Evolutionary conservation across 2,329 filamentous ascomycete species (phyloP).

Genomic region (Scytalidium sp.): DNA sequence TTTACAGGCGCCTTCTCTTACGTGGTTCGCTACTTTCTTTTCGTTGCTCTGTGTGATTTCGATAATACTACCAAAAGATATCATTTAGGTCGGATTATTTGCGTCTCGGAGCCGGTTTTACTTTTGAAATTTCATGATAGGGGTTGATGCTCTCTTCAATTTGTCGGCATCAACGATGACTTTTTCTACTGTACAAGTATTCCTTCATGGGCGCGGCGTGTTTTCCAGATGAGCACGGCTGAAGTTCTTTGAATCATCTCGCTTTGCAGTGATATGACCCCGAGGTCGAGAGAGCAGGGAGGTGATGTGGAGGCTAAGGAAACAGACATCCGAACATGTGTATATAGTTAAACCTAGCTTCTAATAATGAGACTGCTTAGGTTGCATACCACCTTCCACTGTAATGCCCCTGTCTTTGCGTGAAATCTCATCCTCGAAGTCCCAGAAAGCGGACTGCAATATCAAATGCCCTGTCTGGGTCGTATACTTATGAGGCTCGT

Average conservation of each 20-base stretch:
- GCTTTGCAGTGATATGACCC: too few species aligned
- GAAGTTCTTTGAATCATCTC: too few species aligned
- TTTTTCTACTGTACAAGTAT: too few species aligned
- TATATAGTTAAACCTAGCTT: not conserved
- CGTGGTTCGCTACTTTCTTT: not conserved
- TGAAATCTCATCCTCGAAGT: too few species aligned
- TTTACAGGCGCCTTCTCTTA: not conserved
- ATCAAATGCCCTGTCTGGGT: too few species aligned
- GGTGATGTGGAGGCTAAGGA: not conserved
- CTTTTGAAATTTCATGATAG: not conserved
- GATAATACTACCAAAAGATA: not conserved
- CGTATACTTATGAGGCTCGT: too few species aligned
- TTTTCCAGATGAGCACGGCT: too few species aligned
- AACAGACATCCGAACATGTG: not conserved
- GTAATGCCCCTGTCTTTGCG: not conserved
- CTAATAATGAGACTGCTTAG: not conserved
- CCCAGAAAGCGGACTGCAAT: too few species aligned
- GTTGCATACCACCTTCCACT: not conserved
- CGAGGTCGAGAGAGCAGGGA: not conserved
- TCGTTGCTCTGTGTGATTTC: not conserved
- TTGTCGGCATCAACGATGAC: too few species aligned
- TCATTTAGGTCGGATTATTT: not conserved
- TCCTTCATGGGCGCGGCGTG: too few species aligned
- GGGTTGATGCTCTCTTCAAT: not conserved
- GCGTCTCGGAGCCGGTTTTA: too few species aligned